Percentiles rank a stretch among this genome's conserved stretches.
Evolutionary conservation across 768 basidiomycete genomes (phyloP).

Genomic region (Tylopilus balloui): DNA sequence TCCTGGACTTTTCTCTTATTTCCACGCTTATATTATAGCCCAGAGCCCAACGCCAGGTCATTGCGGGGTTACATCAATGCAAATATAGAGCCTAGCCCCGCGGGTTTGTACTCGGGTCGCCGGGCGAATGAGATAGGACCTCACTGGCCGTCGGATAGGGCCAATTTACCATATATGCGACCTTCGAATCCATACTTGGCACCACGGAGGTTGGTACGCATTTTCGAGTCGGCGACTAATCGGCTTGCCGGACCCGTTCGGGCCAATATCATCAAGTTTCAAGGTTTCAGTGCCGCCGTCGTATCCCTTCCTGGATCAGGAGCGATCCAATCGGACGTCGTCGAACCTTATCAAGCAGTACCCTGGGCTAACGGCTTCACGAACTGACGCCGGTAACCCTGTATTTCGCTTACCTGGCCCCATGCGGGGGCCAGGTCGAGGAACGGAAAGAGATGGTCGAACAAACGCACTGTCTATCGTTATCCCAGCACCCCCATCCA

Average conservation of each 20-base stretch:
- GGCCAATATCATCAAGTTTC: too few species aligned
- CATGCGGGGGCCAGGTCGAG: not conserved
- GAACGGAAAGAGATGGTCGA: not conserved
- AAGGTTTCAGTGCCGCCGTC: not conserved
- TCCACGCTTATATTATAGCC: slow-evolving; percentile 5
- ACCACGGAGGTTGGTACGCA: not conserved
- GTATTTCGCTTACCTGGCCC: not conserved
- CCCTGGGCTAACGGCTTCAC: not conserved
- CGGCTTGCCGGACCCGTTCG: too few species aligned
- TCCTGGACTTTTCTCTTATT: slow-evolving; percentile 2
- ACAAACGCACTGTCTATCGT: not conserved
- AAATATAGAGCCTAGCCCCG: slow-evolving; percentile 4
- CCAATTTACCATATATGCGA: not conserved
- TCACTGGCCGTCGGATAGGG: too few species aligned
- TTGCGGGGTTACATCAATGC: slow-evolving; percentile 7
- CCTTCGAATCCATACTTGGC: slow-evolving; percentile 12
- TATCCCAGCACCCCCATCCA: slow-evolving; percentile 1
- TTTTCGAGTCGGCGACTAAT: not conserved
- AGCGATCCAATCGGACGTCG: not conserved
- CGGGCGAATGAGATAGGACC: too few species aligned
- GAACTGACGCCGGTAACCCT: not conserved
- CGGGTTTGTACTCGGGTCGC: not conserved
- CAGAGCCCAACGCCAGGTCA: slow-evolving; percentile 3
- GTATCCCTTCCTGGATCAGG: not conserved
- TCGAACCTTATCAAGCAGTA: slow-evolving; percentile 3